A percentile compares a stretch with the other conserved stretches of the same genome.
These are phyloP conservation scores for Amborella trichopoda DNA, from an alignment of 164 flowering plant species.

Conservation along the genomic window DNA sequence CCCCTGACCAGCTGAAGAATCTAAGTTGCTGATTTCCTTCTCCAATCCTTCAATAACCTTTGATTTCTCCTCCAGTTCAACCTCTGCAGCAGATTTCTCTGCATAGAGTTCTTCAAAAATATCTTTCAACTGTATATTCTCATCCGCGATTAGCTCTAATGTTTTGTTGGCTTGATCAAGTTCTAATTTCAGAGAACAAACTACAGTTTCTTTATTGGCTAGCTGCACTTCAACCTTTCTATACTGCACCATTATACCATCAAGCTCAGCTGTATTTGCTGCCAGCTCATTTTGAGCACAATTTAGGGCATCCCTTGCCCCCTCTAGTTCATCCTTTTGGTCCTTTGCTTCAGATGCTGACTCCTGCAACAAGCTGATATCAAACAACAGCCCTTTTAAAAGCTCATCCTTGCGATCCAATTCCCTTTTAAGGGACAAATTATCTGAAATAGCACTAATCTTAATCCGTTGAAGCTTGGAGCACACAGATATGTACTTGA, in stretches of 20 bases:
- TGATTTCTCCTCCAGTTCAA: constrained; percentile 46
- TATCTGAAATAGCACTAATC: constrained; percentile 19
- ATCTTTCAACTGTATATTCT: constrained; percentile 41
- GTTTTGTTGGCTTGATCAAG: constrained; percentile 38
- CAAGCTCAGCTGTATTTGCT: constrained; percentile 32
- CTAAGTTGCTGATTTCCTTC: constrained; percentile 43
- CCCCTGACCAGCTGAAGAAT: constrained; percentile 28
- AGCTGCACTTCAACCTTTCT: constrained; percentile 29
- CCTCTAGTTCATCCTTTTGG: constrained; percentile 51
- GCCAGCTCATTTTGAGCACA: constrained; percentile 36
- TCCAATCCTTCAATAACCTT: constrained; percentile 44
- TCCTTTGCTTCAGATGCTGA: constrained; percentile 56
- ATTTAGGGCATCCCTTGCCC: constrained; percentile 22
- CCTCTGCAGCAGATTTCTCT: constrained; percentile 38
- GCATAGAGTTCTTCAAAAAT: constrained; percentile 45
- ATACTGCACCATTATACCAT: constrained; percentile 28
- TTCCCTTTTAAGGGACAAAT: constrained; percentile 38
- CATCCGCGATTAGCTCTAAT: constrained; percentile 26
- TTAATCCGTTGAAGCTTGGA: background rate
- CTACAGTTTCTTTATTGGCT: constrained; percentile 32
- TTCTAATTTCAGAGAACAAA: constrained; percentile 28
- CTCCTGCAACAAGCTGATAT: constrained; percentile 73
- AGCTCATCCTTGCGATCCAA: constrained; percentile 42
- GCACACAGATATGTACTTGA: background rate
- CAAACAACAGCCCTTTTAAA: constrained; percentile 70